Evolutionary conservation across 257 asterid genomes (phyloP), one percentile per base, ranked within the genome.

Genomic region (Handroanthus guayacan): DNA sequence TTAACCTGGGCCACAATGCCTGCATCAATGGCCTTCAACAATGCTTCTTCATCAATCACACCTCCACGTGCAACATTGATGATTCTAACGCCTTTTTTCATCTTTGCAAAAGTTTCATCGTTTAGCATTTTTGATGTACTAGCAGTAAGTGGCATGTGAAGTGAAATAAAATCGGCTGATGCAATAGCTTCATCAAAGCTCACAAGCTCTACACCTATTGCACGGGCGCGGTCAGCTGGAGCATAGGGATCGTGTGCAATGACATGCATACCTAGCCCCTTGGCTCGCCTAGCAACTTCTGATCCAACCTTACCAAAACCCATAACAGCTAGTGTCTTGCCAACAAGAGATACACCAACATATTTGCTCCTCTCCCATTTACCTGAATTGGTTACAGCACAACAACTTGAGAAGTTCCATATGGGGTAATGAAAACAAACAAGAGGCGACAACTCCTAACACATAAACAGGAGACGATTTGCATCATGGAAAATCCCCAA

Each of bases 31-130:
- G 99, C 99, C 82, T 67, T 89, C 74, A 94, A 89, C 69, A 92
- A 77, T 45, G 99, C 99, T 18, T 92, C 99, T 85, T 94, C 99
- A 79, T 94, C 99, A 81, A 94, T 94, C 72, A 94, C 97, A 39
- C 97, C 97, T 8, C 99, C 97, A 77, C 99, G 99, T 60, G 99
- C 99, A 80, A 94, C 97, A 75, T 94, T 94, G 50, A 94, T 81
- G 13, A 94, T 88, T 73, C 99, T 80, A 34, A 89, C 99, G 10
- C 99, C 99, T 76, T 85, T 92, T 84, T 94, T 94, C 99, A 94
- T 94, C 92, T 88, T 94, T 5, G 92, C 95, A 81, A 94, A 94
- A 60, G 86, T 92, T 58, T 89, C 96, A 54, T 92, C 97, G 14
- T 94, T 94, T 13, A 94, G 86, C 50, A 92, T 55, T 83, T 94